Base-by-base conservation (phyloP, 768 basidiomycete genomes). In the Trametes villosa region DNA sequence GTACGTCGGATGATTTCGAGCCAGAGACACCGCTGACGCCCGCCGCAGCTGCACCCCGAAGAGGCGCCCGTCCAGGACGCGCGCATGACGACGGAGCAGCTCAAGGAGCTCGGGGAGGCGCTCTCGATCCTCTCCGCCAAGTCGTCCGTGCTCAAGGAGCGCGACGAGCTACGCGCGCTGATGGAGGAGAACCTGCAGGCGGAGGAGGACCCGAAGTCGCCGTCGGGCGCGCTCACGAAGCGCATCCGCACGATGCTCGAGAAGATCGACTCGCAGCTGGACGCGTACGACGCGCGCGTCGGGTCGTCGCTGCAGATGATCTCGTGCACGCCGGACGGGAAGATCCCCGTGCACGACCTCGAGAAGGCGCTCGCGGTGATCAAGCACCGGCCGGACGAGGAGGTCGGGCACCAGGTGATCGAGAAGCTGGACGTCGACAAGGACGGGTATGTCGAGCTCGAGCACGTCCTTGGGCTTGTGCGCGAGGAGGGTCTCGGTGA, bases 31-130 rank as follows among this genome's bases (percentile, higher is more conserved):
- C 7, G 36, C 29, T 45, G 49, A 17, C 11, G 3, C 44, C 27
- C 8, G 31, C 15, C 18, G 13, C 60, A 92, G 89, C 78, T 92
- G 45, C 74, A 86, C 45, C 83, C 86, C n/a, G 86, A 91, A 62
- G 73, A 76, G 27, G 49, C 76, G 30, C 86, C 65, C 22, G 62
- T 60, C 12, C 47, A 59, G 24, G 71, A 89, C 66, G 94, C 94
- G n/a, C 88, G 94, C 44, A 98, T 99, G 96, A 98, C 95, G 2
- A 86, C 90, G 11, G 96, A 98, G 69, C 96, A 99, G 69, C 82
- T 99, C 24, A 91, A 89, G 70, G 97, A 99, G 75, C 84, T 99
- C 36, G 89, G 89, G 38, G 95, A 96, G 65, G 95, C 96, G 2
- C 78, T 98, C 57, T 87, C 90, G 3, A 84, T 98, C 69, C 79